Evolutionary conservation across 345 rosid genomes (phyloP), one percentile per base, ranked within the genome.

Genomic region (Excoecaria agallocha): DNA sequence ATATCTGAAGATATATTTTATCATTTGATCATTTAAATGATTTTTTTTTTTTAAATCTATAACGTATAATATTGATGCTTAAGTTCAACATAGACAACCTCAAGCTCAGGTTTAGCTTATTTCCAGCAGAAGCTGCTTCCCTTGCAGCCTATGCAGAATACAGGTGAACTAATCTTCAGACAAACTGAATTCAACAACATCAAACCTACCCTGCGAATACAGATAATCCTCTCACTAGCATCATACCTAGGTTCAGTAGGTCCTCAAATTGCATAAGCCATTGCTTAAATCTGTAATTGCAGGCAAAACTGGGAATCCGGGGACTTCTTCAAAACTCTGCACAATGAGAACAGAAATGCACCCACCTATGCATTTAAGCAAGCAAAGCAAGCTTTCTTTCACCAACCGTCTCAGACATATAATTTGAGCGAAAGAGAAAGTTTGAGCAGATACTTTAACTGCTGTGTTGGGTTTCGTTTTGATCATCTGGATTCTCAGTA

Each of bases 401-500:
- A 3, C 11, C 13, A 49, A 30, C 13, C 11, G 10, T 49, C 52
- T 49, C 13, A 49, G 52, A 15, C 13, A 12, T 15, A 15, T 6
- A 8, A 3, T 2, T 49, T n/a, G 20, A 41, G 46, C 10, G 11
- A 57, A 70, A 13, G 50, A 48, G 52, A 70, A 39, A 38, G 30
- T 19, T 11, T 30, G 3, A 8, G 11, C 12, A 43, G 76, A 45
- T 10, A 16, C 22, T 69, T 70, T 60, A 73, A 10, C 22, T 41
- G 19, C 65, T 11, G 6, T 60, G 38, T 61, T 52, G 41, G 4
- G 12, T 24, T 22, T 52, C 71, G 69, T 74, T 69, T 72, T 68
- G 75, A 41, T 81, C 66, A 12, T 69, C 69, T 19, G 20, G 9
- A 59, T 20, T 19, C 66, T 71, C 70, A 16, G 19, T 38, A 39